Percentiles rank a stretch among this genome's conserved stretches.
Conservation (phyloP, 192 early-diverging fungal genomes). For the Irineochytrium annulatum region DNA sequence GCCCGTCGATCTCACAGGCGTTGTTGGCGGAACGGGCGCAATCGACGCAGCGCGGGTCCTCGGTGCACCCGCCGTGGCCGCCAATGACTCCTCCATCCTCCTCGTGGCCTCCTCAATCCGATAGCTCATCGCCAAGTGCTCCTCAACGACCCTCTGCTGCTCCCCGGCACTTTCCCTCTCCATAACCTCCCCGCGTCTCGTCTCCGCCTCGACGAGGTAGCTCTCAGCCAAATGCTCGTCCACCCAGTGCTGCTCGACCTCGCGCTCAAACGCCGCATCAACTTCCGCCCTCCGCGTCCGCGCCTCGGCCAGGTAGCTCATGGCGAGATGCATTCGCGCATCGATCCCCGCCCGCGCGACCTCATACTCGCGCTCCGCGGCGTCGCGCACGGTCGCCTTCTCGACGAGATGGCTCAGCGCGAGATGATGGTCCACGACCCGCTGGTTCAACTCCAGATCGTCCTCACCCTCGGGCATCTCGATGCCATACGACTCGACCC, state of each 20-base stretch:
- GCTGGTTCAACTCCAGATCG: not conserved
- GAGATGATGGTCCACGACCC: constrained; percentile 4
- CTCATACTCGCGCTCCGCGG: not conserved
- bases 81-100: too few relatives aligned
- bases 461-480: too few relatives aligned
- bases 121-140: not conserved
- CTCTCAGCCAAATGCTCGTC: not conserved
- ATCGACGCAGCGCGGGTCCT: too few relatives aligned
- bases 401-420: not conserved
- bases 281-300: not conserved
- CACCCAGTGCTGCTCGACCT: not conserved
- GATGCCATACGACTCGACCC: too few relatives aligned
- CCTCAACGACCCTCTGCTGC: not conserved
- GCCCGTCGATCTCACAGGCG: too few relatives aligned
- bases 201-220: constrained; percentile 1
- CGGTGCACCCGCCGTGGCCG: too few relatives aligned
- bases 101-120: not conserved
- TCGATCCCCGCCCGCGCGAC: not conserved
- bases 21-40: too few relatives aligned
- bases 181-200: not conserved
- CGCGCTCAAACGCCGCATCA: not conserved
- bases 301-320: not conserved
- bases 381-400: not conserved
- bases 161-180: not conserved
- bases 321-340: constrained; percentile 2